Evolutionary conservation across 2,329 filamentous ascomycete genomes (phyloP).

Genomic region (Colletotrichum liriopes): DNA sequence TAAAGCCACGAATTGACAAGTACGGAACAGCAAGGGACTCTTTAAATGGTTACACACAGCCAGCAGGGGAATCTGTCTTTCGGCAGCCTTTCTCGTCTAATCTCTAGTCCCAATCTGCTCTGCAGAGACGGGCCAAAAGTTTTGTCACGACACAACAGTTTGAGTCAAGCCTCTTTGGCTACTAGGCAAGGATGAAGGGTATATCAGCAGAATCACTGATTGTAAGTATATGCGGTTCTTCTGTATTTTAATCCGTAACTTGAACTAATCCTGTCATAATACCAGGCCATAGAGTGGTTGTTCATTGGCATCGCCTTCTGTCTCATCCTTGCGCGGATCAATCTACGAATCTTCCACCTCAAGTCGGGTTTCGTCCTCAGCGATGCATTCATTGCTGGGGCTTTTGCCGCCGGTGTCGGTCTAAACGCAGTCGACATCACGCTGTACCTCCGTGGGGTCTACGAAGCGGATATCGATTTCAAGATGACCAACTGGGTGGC

Average conservation of each 20-base stretch:
- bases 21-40: not conserved
- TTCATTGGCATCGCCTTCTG: not conserved
- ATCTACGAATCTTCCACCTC: not conserved
- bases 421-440: not conserved
- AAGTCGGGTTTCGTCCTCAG: not conserved
- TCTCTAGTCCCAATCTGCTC: not conserved
- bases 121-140: not conserved
- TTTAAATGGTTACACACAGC: not conserved
- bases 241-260: too few species aligned
- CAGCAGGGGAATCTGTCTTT: not conserved
- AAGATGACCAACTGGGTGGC: conserved; percentile 4
- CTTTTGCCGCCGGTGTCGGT: not conserved
- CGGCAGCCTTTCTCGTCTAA: too few species aligned
- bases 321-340: not conserved
- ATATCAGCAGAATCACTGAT: not conserved
- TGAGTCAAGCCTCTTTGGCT: not conserved
- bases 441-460: not conserved
- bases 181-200: not conserved
- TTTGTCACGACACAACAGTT: not conserved
- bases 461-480: not conserved
- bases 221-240: not conserved
- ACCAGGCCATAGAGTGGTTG: not conserved
- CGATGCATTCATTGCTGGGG: conserved; percentile 4
- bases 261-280: not conserved
- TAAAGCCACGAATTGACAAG: not conserved